phyloP scores from a whole-genome alignment of 78 protist species.

The Creolimax fragrantissima region DNA sequence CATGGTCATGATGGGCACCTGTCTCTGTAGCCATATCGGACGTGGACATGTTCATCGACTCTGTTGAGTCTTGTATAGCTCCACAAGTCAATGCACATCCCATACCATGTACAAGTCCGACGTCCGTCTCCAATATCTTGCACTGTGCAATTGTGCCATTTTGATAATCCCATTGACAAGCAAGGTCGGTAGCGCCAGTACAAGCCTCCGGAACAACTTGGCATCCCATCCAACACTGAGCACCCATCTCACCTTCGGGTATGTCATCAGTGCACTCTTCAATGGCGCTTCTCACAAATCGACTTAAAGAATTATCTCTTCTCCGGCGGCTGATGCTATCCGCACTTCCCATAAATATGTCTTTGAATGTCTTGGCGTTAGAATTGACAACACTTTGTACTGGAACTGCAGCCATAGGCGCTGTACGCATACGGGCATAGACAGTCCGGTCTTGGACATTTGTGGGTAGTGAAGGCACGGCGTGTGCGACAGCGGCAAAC shows the following conservation, averaged over 20 bases:
- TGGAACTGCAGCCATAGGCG: not conserved
- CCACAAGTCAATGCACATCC: not conserved
- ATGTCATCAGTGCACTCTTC: not conserved
- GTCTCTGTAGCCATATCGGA: too few species aligned
- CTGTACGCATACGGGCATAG: constrained; percentile 8
- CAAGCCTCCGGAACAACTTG: not conserved
- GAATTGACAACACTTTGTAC: not conserved
- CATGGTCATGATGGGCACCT: too few species aligned
- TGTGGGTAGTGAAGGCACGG: constrained; percentile 9
- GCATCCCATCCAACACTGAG: not conserved
- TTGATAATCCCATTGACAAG: not conserved
- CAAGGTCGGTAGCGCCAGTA: not conserved
- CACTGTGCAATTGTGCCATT: constrained; percentile 4
- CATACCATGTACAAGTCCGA: not conserved
- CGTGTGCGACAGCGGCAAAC: constrained; percentile 4
- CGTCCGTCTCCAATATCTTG: not conserved
- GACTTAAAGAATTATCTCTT: not conserved
- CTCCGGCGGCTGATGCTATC: not conserved
- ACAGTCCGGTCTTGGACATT: constrained; percentile 13
- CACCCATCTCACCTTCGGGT: not conserved
- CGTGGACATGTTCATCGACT: too few species aligned
- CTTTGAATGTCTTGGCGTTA: not conserved
- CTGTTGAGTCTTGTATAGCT: not conserved
- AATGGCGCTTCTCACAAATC: not conserved
- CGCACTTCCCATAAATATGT: not conserved